Evolutionary conservation across 106 monocot species (phyloP).

Genomic region (Gastrodia elata): DNA sequence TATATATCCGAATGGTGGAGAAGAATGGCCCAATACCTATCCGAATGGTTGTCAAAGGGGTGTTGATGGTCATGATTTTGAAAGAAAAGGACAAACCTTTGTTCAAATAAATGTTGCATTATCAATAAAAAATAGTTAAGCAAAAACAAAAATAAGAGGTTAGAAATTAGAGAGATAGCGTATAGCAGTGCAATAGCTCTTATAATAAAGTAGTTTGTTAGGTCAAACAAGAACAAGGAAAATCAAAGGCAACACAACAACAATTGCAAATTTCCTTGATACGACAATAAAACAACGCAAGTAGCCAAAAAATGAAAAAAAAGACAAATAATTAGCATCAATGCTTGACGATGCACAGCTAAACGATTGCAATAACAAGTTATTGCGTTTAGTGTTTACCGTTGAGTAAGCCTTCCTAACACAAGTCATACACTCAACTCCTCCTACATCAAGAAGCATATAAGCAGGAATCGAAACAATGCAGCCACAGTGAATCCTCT

Average conservation of each 20-base stretch:
- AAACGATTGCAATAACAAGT: neutral
- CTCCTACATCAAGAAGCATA: constrained; percentile 45
- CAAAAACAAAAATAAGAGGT: too few species aligned
- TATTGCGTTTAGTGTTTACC: constrained; percentile 14
- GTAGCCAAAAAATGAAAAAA: neutral
- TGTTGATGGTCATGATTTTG: too few species aligned
- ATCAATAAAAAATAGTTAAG: too few species aligned
- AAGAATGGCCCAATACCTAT: too few species aligned
- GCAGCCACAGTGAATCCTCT: constrained; percentile 62
- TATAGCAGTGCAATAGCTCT: neutral
- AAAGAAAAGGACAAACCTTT: too few species aligned
- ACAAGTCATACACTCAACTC: constrained; percentile 47
- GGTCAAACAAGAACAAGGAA: neutral
- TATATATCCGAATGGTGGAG: too few species aligned
- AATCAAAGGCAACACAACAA: neutral
- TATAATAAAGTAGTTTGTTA: neutral
- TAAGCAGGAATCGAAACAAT: constrained; percentile 36
- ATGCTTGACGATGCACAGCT: neutral
- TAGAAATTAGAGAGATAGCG: neutral
- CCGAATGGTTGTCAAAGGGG: too few species aligned
- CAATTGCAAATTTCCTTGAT: neutral
- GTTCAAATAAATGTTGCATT: too few species aligned
- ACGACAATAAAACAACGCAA: neutral
- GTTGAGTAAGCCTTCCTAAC: constrained; percentile 28
- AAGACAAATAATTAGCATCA: neutral